A percentile compares a stretch with the other conserved stretches of the same genome.
Conservation (phyloP, 495 filamentous ascomycete genomes). For the Talaromyces stipitatus region DNA sequence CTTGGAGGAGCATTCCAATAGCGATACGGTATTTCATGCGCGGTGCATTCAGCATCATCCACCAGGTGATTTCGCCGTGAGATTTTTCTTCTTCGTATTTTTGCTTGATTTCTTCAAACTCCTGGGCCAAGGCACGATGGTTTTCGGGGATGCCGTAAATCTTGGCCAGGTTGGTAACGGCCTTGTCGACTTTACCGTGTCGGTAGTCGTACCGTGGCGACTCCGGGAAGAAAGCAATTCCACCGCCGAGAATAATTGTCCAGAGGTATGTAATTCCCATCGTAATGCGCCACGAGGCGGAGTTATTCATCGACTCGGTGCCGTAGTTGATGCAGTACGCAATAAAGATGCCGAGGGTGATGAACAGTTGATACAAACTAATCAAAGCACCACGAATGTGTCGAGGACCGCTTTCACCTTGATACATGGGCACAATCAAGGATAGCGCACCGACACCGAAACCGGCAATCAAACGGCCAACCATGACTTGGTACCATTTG, state of each 20-base stretch:
- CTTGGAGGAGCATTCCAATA: slow-evolving; percentile 61
- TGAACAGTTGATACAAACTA: slow-evolving; percentile 72
- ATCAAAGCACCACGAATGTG: slow-evolving; percentile 63
- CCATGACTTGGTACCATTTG: slow-evolving; percentile 47
- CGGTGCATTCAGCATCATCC: slow-evolving; percentile 61
- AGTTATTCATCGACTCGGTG: slow-evolving; percentile 40
- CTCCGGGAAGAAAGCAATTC: slow-evolving; percentile 67
- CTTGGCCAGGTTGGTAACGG: slow-evolving; percentile 56
- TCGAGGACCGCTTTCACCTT: slow-evolving; percentile 59
- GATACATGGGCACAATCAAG: slow-evolving; percentile 66
- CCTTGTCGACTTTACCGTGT: slow-evolving; percentile 53
- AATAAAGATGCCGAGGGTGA: slow-evolving; percentile 78
- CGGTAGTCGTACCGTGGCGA: slow-evolving; percentile 64
- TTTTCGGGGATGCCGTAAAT: slow-evolving; percentile 63
- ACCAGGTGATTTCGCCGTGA: slow-evolving; percentile 46
- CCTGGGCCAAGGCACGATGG: slow-evolving; percentile 54
- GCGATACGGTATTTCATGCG: slow-evolving; percentile 65
- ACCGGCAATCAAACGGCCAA: slow-evolving; percentile 54
- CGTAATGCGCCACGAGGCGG: slow-evolving; percentile 68
- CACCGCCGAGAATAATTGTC: slow-evolving; percentile 62
- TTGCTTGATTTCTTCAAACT: slow-evolving; percentile 58
- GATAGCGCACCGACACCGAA: slow-evolving; percentile 63
- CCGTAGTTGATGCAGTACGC: slow-evolving; percentile 76
- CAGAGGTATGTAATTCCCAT: slow-evolving; percentile 72
- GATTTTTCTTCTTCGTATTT: slow-evolving; percentile 49